Evolutionary conservation across 108 stramenopile species (phyloP), one percentile per base, ranked within the genome.

Genomic region (Hondaea fermentalgiana): DNA sequence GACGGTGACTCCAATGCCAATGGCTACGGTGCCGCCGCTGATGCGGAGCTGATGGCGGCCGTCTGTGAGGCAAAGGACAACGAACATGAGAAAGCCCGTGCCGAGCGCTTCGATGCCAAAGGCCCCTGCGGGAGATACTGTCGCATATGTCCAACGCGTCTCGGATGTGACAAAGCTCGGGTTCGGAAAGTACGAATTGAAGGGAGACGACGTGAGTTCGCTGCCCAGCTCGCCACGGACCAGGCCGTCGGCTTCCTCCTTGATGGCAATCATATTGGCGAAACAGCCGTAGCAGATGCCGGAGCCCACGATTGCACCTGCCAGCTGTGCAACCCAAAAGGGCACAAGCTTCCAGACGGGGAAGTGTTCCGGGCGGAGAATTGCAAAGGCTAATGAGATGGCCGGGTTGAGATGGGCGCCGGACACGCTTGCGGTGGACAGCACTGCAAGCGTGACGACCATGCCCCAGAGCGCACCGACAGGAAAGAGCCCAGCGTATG

Each of bases 381-480:
- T 17, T 0, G 92, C 92, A 72, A 95, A 93, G 3, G 92, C 92
- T 1, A 91, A 17, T 23, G 92, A 88, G 14, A 93, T 64, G 16
- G 93, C 94, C 43, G 94, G 94, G 89, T 95, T 95, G 55, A 95
- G 87, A 43, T 87, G 89, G 5, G 89, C 91, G 44, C 89, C 91
- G 17, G 53, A 59, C 6, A 91, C 43, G 42, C 87, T 58, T 23
- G 92, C 94, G 5, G 93, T 93, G 12, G 92, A 87, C 35, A 87
- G 69, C 72, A 95, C 93, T 29, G 93, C 94, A 3, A 93, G 53
- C 0, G 94, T 90, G 44, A 95, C 94, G 44, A 91, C 93, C 87
- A 94, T 91, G 45, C 90, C 72, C 94, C 94, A 95, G 25, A 93
- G 92, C 6, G 90, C 91, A 14, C 92, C 93, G 83, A 95, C 90